Conservation (phyloP, 2,329 filamentous ascomycete genomes). For the Scorias spongiosa region DNA sequence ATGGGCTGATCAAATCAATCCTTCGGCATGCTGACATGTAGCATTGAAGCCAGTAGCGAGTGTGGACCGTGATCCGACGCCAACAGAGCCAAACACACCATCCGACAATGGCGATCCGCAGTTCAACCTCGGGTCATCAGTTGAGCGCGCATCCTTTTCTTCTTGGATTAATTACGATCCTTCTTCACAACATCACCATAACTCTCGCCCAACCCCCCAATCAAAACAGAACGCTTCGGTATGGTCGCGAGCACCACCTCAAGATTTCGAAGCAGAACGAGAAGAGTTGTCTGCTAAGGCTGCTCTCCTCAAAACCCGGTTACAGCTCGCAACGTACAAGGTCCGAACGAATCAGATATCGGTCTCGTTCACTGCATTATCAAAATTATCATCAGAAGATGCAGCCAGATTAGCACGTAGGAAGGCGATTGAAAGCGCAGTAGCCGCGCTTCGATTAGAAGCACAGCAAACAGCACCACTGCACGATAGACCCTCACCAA, state of each 20-base stretch:
- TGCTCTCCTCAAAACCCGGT: constrained; percentile 50
- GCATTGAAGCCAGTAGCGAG: background rate
- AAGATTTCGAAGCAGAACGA: background rate
- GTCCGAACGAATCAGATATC: constrained; percentile 56
- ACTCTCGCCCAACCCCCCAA: constrained; percentile 2
- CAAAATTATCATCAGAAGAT: background rate
- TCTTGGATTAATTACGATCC: constrained; percentile 33
- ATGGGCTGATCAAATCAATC: no score
- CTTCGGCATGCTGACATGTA: background rate
- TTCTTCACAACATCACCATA: constrained; percentile 21
- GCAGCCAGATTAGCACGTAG: background rate
- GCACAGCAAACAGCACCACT: background rate
- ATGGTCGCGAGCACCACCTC: background rate
- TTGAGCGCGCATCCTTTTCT: constrained; percentile 29
- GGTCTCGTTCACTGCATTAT: constrained; percentile 40
- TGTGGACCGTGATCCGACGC: constrained; percentile 3
- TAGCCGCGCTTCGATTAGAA: background rate
- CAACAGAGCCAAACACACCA: constrained; percentile 16
- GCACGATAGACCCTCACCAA: background rate
- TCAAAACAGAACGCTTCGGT: constrained; percentile 1
- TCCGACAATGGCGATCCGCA: constrained; percentile 9
- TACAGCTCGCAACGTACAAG: constrained; percentile 60
- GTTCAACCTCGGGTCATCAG: constrained; percentile 15
- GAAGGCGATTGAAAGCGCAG: background rate
- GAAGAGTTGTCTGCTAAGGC: constrained; percentile 31